Percentiles rank a stretch among this genome's conserved stretches.
Conservation (phyloP, 139 green algal genomes). For the Limnomonas spitsbergensis region DNA sequence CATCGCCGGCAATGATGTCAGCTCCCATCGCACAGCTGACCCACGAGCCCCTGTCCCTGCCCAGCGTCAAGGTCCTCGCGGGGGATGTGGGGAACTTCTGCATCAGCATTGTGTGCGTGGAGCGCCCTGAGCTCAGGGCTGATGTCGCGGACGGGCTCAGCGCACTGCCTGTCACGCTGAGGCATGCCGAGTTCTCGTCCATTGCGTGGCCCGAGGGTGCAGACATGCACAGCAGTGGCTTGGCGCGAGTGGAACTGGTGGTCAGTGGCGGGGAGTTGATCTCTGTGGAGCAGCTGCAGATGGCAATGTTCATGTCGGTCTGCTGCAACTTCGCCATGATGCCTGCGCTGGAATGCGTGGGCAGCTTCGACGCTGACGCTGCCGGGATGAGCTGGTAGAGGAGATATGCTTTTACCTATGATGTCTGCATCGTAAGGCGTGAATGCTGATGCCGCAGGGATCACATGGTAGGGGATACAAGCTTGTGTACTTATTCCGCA, state of each 20-base stretch:
- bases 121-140: not conserved
- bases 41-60: not conserved
- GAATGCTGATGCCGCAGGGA: too few relatives aligned
- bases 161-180: not conserved
- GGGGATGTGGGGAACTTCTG: not conserved
- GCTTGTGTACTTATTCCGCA: too few relatives aligned
- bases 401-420: too few relatives aligned
- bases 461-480: too few relatives aligned
- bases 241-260: not conserved
- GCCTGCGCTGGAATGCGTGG: not conserved
- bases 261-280: not conserved
- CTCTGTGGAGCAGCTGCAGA: not conserved
- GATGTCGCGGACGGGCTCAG: not conserved
- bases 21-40: not conserved
- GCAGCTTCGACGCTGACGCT: too few relatives aligned
- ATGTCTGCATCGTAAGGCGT: too few relatives aligned
- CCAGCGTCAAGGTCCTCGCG: not conserved
- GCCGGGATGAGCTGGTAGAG: too few relatives aligned
- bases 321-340: not conserved
- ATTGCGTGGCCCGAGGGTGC: not conserved
- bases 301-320: conserved; percentile 8
- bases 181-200: too few relatives aligned
- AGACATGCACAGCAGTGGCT: not conserved
- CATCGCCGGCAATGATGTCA: too few relatives aligned
- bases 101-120: not conserved